Base-by-base conservation (phyloP, 352 stramenopile genomes). In the Peronosclerospora sorghi region DNA sequence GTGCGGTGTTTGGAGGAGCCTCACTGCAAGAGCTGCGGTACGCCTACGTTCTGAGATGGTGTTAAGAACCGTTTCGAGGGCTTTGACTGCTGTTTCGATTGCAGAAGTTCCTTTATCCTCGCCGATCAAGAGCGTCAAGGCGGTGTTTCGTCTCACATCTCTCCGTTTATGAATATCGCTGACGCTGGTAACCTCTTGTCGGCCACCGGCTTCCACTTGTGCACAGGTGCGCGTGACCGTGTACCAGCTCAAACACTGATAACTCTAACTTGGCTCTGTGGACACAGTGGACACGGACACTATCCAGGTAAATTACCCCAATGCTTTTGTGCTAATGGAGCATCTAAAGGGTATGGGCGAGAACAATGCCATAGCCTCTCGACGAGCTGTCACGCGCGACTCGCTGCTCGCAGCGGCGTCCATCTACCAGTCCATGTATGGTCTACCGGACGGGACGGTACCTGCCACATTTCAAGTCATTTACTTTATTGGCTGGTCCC, bases 401-500 rank as follows among this genome's bases (percentile, higher is more conserved):
- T 95, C 90, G 15, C 83, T 98, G 51, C 66, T 98, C 17, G 87
- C 94, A 4, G 70, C 86, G 0, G 92, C 95, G 0, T 89, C 91
- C 41, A 86, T 98, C 42, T 98, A 98, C 59, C 83, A 98, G 62
- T 69, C 86, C 34, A 89, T 96, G 70, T 95, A 93, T 51, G 86
- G 72, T 14, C 74, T 93, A 35, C 50, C 74, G 21, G 81, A 95
- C 45, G 86, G 83, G 6, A 77, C 75, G 2, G 76, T 99, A 10
- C 78, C 90, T n/a, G 94, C 92, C 8, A 97, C 93, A 0, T 97
- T 97, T 47, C 89, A 98, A 64, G 68, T 93, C 21, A 96, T 98
- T 28, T 99, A 97, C 73, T 95, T 97, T 48, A 98, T 99, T 64
- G 96, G 95, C 32, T 99, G 95, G 95, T 94, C 89, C 30, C 93